These are phyloP conservation scores for Ilyonectria sp. DNA, from an alignment of 2,329 filamentous ascomycete genomes.

Conservation along the genomic window DNA sequence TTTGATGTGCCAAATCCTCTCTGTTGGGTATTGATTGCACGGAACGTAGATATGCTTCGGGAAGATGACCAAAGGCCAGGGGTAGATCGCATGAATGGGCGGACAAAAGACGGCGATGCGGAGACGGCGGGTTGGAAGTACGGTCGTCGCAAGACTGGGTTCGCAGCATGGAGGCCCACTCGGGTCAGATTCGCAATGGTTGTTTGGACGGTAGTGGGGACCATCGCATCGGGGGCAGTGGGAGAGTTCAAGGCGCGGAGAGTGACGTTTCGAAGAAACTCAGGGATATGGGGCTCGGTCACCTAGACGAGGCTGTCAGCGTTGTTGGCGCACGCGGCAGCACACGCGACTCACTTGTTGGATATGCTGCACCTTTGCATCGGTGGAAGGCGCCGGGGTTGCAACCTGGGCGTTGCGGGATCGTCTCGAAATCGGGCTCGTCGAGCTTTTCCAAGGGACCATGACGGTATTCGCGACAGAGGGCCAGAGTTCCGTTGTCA, in stretches of 20 bases:
- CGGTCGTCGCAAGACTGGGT: constrained; percentile 47
- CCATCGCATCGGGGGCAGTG: constrained; percentile 24
- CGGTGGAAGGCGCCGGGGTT: constrained; percentile 28
- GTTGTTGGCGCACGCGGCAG: constrained; percentile 12
- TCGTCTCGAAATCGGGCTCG: constrained; percentile 30
- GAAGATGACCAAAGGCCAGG: constrained; percentile 39
- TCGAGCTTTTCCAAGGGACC: constrained; percentile 51
- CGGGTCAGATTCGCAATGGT: constrained; percentile 45
- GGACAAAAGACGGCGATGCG: constrained; percentile 40
- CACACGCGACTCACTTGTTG: constrained; percentile 38
- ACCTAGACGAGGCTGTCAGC: constrained; percentile 37
- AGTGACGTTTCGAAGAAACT: constrained; percentile 47
- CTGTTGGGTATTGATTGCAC: constrained; percentile 41
- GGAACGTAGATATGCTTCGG: constrained; percentile 40
- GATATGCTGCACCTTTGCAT: constrained; percentile 23
- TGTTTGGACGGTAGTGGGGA: constrained; percentile 33
- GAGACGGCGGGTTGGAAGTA: constrained; percentile 43
- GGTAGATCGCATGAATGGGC: constrained; percentile 45
- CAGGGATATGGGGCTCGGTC: constrained; percentile 42
- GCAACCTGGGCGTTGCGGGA: constrained; percentile 18
- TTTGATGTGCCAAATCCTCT: constrained; percentile 61
- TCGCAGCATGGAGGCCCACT: constrained; percentile 50
- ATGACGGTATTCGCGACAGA: constrained; percentile 60
- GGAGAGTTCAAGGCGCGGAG: constrained; percentile 27
- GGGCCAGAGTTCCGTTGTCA: constrained; percentile 62